These are phyloP conservation scores for Penicilliopsis zonata DNA, from an alignment of 495 filamentous ascomycete genomes.

Conservation along the genomic window DNA sequence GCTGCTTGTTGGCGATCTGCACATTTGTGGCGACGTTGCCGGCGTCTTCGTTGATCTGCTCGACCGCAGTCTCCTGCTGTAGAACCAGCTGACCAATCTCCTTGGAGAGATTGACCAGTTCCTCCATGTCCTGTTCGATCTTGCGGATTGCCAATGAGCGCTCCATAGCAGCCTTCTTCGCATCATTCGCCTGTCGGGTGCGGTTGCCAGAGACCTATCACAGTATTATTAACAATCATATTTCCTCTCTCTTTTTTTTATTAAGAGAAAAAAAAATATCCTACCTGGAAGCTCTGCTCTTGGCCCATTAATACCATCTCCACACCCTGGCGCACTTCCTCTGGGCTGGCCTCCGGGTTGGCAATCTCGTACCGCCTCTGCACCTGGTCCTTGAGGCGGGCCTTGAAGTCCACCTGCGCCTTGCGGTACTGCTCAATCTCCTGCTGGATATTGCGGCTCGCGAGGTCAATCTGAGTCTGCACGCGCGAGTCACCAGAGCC, in stretches of 20 bases:
- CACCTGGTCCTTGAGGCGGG: slow-evolving; percentile 68
- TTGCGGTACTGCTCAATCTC: slow-evolving; percentile 72
- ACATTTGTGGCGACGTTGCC: slow-evolving; percentile 71
- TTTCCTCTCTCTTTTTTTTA: not conserved
- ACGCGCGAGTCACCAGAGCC: slow-evolving; percentile 59
- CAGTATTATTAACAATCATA: too few species aligned
- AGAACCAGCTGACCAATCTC: slow-evolving; percentile 73
- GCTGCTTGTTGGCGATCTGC: slow-evolving; percentile 66
- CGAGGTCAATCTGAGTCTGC: slow-evolving; percentile 61
- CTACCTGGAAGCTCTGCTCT: slow-evolving; percentile 61
- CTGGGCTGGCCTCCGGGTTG: slow-evolving; percentile 68
- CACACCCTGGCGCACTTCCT: slow-evolving; percentile 65
- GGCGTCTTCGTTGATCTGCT: slow-evolving; percentile 68
- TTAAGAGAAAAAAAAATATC: slow-evolving; percentile 1
- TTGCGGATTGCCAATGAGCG: slow-evolving; percentile 84
- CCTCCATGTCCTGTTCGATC: slow-evolving; percentile 78
- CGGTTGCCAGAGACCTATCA: slow-evolving; percentile 53
- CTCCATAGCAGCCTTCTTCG: slow-evolving; percentile 62
- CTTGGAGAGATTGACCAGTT: slow-evolving; percentile 72
- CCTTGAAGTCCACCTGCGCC: slow-evolving; percentile 62
- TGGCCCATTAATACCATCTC: slow-evolving; percentile 54
- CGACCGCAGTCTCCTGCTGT: slow-evolving; percentile 68
- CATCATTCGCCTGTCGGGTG: slow-evolving; percentile 65
- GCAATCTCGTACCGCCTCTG: slow-evolving; percentile 85
- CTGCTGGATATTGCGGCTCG: slow-evolving; percentile 64